Evolutionary conservation across 495 filamentous ascomycete genomes (phyloP), one percentile per base, ranked within the genome.

Genomic region (Aspergillus cristatus): DNA sequence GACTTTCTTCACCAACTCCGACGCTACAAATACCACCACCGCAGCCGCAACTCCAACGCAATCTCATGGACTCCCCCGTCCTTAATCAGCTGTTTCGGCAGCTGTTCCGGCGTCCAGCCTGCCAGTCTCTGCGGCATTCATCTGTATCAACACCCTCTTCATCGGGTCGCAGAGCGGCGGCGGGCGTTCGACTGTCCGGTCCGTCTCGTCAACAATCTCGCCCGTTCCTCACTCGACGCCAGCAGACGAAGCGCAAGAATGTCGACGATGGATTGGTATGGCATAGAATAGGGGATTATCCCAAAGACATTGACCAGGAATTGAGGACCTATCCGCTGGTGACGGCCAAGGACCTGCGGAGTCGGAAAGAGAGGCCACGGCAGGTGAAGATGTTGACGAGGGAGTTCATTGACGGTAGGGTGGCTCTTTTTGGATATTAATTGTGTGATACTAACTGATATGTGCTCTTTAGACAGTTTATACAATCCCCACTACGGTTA

Each of bases 401-500:
- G 41, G 93, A 99, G 65, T 99, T 97, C 55, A 91, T 99, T 50
- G 91, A 99, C 60, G 88, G 88, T 94, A 54, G 43, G 64, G 34
- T 20, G 18, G 25, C 34, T 24, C 22, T 12, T 13, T n/a, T n/a
- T n/a, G 30, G 14, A 14, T 28, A n/a, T 28, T 14, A 8, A 26
- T 29, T 28, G 2, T 14, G 16, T 37, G 28, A 28, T 44, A 22
- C 37, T 38, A 13, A 12, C 37, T 47, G 34, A 55, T 35, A 18
- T 34, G 32, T 16, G 26, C 1, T 7, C 18, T 41, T 7, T 44
- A 95, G 91, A 99, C 62, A 90, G 84, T 50, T 66, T 99, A 20
- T 99, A 99, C 57, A 99, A 99, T 57, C 90, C 89, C 0, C 67
- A 89, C 55, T 99, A 99, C 49, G 91, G 91, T 37, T 99, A 97